Percentiles rank a stretch among this genome's conserved stretches.
Evolutionary conservation across 345 rosid genomes (phyloP).

Genomic region (Citrus glauca): DNA sequence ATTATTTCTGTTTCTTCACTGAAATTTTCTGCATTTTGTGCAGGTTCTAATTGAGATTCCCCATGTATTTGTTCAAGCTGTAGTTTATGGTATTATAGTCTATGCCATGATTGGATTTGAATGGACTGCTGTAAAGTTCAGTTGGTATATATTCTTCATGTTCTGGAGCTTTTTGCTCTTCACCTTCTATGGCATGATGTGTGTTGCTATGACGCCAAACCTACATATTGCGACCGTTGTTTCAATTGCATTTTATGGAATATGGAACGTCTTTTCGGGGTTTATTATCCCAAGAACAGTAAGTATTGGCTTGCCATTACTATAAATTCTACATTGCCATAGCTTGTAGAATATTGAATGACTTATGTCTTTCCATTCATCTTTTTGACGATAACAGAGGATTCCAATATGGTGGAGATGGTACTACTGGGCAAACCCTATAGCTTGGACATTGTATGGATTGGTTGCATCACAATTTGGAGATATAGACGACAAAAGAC

Average conservation of each 20-base stretch:
- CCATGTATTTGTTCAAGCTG: slow-evolving; percentile 30
- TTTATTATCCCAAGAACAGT: slow-evolving; percentile 39
- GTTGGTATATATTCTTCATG: slow-evolving; percentile 46
- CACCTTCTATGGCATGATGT: slow-evolving; percentile 51
- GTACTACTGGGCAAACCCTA: slow-evolving; percentile 10
- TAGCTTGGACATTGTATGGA: slow-evolving; percentile 29
- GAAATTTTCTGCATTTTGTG: background rate
- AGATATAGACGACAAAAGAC: background rate
- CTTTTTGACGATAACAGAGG: slow-evolving; percentile 11
- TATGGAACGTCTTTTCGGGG: slow-evolving; percentile 50
- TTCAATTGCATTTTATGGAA: slow-evolving; percentile 28
- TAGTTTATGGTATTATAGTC: slow-evolving; percentile 14
- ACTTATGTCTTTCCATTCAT: background rate
- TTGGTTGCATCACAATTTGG: slow-evolving; percentile 28
- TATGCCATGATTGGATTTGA: slow-evolving; percentile 35
- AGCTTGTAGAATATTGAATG: background rate
- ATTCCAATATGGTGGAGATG: slow-evolving; percentile 32
- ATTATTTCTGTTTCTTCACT: background rate
- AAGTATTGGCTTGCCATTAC: background rate
- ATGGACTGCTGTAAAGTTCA: slow-evolving; percentile 34
- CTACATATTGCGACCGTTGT: slow-evolving; percentile 32
- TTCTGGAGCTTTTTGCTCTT: slow-evolving; percentile 42
- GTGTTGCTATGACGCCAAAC: slow-evolving; percentile 41
- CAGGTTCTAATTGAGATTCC: slow-evolving; percentile 45
- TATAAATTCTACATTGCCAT: background rate